Percentiles rank a stretch among this genome's conserved stretches.
phyloP scores from a whole-genome alignment of 2,329 filamentous ascomycete species.

The Cyphellophora europaea region DNA sequence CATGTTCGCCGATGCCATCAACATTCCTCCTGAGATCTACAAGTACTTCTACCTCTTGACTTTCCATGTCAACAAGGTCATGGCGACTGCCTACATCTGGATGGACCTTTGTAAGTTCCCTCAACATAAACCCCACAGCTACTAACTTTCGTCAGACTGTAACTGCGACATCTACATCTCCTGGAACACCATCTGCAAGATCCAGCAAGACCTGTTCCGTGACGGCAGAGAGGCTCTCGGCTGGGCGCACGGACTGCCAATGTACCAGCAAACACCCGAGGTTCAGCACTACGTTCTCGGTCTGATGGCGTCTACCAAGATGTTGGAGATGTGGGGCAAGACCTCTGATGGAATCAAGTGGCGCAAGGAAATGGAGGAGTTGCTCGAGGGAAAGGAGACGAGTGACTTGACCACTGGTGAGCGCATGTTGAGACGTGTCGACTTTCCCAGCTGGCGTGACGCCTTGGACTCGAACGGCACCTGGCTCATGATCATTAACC shows the following conservation, averaged over 20 bases:
- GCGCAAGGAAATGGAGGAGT: not conserved
- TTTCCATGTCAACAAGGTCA: not conserved
- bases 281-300: not conserved
- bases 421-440: not conserved
- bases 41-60: not conserved
- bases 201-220: not conserved
- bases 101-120: not conserved
- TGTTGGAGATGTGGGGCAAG: not conserved
- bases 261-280: not conserved
- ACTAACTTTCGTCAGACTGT: not conserved
- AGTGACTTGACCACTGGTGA: not conserved
- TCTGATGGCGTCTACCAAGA: not conserved
- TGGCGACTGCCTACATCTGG: not conserved
- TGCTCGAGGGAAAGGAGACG: not conserved
- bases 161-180: not conserved
- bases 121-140: conserved; percentile 1
- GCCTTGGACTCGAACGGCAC: not conserved
- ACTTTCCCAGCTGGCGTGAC: not conserved
- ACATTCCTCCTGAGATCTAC: not conserved
- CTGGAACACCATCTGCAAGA: not conserved
- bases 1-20: not conserved
- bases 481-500: not conserved
- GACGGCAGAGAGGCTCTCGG: not conserved
- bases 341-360: not conserved
- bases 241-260: not conserved